These are phyloP conservation scores for Talaromyces trachyspermus DNA, from an alignment of 495 filamentous ascomycete species.

Conservation along the genomic window DNA sequence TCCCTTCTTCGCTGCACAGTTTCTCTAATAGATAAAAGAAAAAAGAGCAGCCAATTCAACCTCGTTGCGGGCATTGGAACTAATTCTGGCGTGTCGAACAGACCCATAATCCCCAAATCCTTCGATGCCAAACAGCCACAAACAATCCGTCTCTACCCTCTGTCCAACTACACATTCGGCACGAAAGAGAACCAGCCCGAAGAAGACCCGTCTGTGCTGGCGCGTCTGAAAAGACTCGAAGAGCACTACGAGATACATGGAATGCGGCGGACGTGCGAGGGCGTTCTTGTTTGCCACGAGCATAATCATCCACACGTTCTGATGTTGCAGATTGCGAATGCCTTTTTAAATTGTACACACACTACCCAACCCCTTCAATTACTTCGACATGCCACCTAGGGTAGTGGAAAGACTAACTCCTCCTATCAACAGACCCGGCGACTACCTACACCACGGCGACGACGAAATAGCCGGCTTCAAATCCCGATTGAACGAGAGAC, in stretches of 20 bases:
- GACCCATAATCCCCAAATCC: conserved; percentile 67
- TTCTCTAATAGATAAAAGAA: too few species aligned
- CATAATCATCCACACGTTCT: conserved; percentile 97
- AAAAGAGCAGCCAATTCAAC: conserved; percentile 2
- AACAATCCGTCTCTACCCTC: conserved; percentile 87
- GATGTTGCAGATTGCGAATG: conserved; percentile 98
- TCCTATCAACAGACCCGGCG: conserved; percentile 58
- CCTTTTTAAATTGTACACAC: conserved; percentile 95
- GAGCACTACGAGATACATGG: conserved; percentile 89
- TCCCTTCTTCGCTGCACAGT: conserved; percentile 6
- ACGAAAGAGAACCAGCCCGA: conserved; percentile 97
- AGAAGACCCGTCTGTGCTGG: conserved; percentile 91
- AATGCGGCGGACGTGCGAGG: conserved; percentile 95
- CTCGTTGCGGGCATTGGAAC: neutral
- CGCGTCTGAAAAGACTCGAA: conserved; percentile 84
- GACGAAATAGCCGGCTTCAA: conserved; percentile 94
- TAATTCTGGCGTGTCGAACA: conserved; percentile 18
- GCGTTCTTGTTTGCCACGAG: conserved; percentile 93
- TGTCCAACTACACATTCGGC: conserved; percentile 98
- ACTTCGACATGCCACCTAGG: neutral
- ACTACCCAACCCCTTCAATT: neutral
- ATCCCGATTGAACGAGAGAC: conserved; percentile 78
- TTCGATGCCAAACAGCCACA: conserved; percentile 87
- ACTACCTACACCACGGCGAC: conserved; percentile 85
- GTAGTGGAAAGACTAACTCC: conserved; percentile 1